Evolutionary conservation across 805 yeast genomes (phyloP).

Genomic region (Starmerella apis): DNA sequence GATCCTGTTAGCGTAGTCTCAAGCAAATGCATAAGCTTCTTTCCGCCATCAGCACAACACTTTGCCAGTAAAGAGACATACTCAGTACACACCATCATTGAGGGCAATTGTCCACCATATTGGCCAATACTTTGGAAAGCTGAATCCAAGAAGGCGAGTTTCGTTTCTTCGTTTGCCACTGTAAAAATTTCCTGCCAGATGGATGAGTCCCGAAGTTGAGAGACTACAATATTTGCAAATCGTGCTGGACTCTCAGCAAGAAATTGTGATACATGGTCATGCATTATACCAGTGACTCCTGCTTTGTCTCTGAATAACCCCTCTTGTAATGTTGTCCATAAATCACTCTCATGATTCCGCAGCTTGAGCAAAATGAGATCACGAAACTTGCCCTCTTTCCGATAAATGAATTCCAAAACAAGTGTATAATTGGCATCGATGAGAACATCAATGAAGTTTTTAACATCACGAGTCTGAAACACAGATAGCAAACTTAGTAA

Average conservation of each 20-base stretch:
- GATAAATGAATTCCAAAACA: slow-evolving; percentile 50
- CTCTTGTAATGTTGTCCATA: slow-evolving; percentile 12
- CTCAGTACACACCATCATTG: slow-evolving; percentile 3
- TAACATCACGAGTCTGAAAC: slow-evolving; percentile 49
- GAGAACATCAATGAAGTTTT: slow-evolving; percentile 41
- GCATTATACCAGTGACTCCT: not conserved
- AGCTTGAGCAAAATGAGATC: slow-evolving; percentile 14
- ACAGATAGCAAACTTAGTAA: slow-evolving; percentile 58
- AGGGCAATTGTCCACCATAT: slow-evolving; percentile 14
- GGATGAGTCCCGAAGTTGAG: not conserved
- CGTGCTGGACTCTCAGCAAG: slow-evolving; percentile 6
- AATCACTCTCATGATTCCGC: not conserved
- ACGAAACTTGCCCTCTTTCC: slow-evolving; percentile 19
- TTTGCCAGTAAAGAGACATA: slow-evolving; percentile 16
- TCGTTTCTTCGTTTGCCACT: not conserved
- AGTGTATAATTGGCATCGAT: slow-evolving; percentile 46
- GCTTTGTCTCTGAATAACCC: slow-evolving; percentile 4
- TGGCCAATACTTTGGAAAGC: slow-evolving; percentile 3
- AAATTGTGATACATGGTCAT: slow-evolving; percentile 5
- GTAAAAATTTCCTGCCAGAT: slow-evolving; percentile 5
- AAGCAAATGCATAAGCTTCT: slow-evolving; percentile 21
- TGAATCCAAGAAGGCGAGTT: slow-evolving; percentile 7
- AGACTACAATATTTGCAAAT: slow-evolving; percentile 1
- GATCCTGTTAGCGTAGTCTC: slow-evolving; percentile 27
- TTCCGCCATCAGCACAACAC: not conserved